phyloP scores from a whole-genome alignment of 2,329 filamentous ascomycete genomes.

The Aspergillus vadensis region DNA sequence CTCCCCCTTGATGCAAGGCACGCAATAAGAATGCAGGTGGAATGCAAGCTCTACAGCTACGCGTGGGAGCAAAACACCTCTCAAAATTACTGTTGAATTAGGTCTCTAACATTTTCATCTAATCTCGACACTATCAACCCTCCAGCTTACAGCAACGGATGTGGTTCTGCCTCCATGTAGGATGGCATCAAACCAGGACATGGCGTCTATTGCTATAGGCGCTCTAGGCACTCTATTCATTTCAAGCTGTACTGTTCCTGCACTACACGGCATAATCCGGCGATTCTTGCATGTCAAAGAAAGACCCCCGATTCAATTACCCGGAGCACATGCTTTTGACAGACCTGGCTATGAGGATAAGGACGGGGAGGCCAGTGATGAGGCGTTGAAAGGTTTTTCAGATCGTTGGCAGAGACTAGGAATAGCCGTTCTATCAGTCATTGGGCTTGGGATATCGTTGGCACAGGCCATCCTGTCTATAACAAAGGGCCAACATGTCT shows the following conservation, averaged over 20 bases:
- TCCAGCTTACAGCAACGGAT: neutral
- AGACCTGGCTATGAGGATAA: constrained; percentile 63
- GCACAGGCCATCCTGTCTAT: constrained; percentile 57
- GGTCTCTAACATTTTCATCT: neutral
- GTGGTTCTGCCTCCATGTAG: constrained; percentile 2
- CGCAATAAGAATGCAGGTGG: constrained; percentile 8
- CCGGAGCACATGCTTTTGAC: constrained; percentile 15
- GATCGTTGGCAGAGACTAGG: constrained; percentile 59
- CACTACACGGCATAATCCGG: constrained; percentile 24
- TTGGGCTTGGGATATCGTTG: constrained; percentile 60
- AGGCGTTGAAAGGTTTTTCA: constrained; percentile 65
- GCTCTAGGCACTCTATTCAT: constrained; percentile 29
- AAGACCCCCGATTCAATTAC: constrained; percentile 22
- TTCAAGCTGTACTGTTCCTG: constrained; percentile 28
- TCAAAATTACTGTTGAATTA: neutral
- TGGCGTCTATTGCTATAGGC: constrained; percentile 24
- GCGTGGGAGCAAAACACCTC: neutral
- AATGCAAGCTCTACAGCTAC: constrained; percentile 1
- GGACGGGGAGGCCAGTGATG: constrained; percentile 68
- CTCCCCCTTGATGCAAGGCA: neutral
- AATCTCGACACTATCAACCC: neutral
- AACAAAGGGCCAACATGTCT: constrained; percentile 30
- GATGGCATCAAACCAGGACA: constrained; percentile 27
- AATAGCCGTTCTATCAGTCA: constrained; percentile 56
- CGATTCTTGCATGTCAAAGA: constrained; percentile 19